phyloP scores from a whole-genome alignment of 176 grass and related monocot genomes.

The Cenchrus americanus region DNA sequence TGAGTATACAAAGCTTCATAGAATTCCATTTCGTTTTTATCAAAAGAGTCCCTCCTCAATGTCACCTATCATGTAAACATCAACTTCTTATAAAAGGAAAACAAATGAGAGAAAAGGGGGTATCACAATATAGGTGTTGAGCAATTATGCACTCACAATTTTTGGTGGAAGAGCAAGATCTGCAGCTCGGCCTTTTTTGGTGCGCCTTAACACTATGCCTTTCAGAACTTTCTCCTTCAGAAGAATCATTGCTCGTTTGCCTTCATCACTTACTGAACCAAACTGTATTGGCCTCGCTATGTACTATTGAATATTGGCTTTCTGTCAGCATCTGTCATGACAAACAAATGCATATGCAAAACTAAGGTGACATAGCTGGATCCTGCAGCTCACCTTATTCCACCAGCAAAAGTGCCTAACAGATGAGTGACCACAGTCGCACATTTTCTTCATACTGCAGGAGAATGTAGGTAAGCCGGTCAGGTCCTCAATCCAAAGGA shows the following conservation, averaged over 20 bases:
- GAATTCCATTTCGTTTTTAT: constrained; percentile 86
- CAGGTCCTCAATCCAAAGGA: constrained; percentile 38
- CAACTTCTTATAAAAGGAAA: constrained; percentile 28
- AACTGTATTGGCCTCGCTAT: constrained; percentile 74
- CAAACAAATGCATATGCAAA: neutral
- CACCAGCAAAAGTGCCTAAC: constrained; percentile 99
- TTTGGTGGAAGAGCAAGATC: constrained; percentile 93
- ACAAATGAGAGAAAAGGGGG: neutral
- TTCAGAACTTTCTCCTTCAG: constrained; percentile 88
- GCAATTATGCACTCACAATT: constrained; percentile 56
- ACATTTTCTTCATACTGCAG: constrained; percentile 65
- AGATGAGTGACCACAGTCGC: constrained; percentile 80
- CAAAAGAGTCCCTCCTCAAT: constrained; percentile 79
- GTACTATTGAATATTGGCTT: constrained; percentile 54
- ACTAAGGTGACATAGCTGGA: constrained; percentile 15
- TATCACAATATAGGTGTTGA: neutral
- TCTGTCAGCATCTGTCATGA: constrained; percentile 18
- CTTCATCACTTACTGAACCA: constrained; percentile 35
- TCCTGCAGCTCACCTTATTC: constrained; percentile 71
- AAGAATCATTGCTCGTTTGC: constrained; percentile 72
- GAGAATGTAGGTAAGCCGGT: constrained; percentile 30
- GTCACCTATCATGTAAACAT: constrained; percentile 66
- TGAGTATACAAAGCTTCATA: constrained; percentile 99
- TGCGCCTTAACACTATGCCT: constrained; percentile 85
- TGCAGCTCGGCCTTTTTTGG: constrained; percentile 87